Conservation (phyloP, 306 rosid genomes). For the Biancaea sappan region DNA sequence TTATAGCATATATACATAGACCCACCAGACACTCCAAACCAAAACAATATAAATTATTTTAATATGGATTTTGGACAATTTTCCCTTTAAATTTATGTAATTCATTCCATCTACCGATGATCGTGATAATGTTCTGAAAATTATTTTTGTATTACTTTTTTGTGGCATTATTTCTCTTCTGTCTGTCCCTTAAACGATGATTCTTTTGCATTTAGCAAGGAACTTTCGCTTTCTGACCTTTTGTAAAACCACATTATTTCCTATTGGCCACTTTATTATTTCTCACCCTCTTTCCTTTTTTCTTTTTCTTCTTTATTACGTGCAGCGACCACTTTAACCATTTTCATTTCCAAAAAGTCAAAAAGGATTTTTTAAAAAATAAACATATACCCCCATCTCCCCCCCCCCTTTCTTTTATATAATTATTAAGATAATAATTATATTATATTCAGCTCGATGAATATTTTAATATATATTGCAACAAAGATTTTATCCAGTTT, state of each 20-base stretch:
- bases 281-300: conserved; percentile 27
- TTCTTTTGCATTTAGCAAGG: conserved; percentile 45
- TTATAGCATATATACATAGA: conserved; percentile 39
- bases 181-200: conserved; percentile 31
- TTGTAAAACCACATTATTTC: conserved; percentile 55
- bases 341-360: conserved; percentile 45
- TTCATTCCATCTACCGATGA: conserved; percentile 43
- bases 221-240: conserved; percentile 70
- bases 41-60: conserved; percentile 52
- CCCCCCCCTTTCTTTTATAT: neutral
- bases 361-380: conserved; percentile 23
- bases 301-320: conserved; percentile 28
- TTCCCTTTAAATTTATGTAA: conserved; percentile 52
- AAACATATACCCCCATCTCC: conserved; percentile 4
- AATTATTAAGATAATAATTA: neutral
- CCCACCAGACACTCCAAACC: conserved; percentile 71
- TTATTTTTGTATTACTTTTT: conserved; percentile 41
- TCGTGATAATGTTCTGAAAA: conserved; percentile 42
- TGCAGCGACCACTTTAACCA: conserved; percentile 40
- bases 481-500: too few species aligned
- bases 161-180: conserved; percentile 26
- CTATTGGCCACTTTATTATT: conserved; percentile 42
- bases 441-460: too few species aligned
- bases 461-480: too few species aligned
- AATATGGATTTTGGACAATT: conserved; percentile 35